A percentile compares a stretch with the other conserved stretches of the same genome.
These are phyloP conservation scores for Penicillium soppii DNA, from an alignment of 495 filamentous ascomycete species.

Conservation along the genomic window DNA sequence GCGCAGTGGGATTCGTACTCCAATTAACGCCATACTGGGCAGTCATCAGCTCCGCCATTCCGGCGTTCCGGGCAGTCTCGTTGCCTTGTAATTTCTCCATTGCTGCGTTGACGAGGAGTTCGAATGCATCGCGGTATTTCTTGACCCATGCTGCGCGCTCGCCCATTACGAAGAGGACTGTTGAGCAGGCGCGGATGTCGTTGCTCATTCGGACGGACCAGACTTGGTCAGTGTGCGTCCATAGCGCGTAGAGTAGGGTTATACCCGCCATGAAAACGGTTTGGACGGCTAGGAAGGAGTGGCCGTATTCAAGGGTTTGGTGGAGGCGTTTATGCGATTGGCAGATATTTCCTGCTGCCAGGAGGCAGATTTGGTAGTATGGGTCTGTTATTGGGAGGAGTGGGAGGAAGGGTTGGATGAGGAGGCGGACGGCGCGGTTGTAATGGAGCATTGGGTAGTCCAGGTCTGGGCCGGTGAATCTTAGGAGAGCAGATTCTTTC, in stretches of 20 bases:
- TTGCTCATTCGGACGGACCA: conserved; percentile 55
- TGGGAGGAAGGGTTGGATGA: conserved; percentile 53
- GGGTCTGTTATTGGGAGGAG: conserved; percentile 49
- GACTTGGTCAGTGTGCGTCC: conserved; percentile 45
- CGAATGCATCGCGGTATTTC: conserved; percentile 55
- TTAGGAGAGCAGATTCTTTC: conserved; percentile 43
- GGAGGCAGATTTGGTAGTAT: conserved; percentile 50
- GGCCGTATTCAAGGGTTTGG: conserved; percentile 52
- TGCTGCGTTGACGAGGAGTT: conserved; percentile 51
- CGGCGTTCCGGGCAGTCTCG: conserved; percentile 35
- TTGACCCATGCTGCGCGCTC: conserved; percentile 53
- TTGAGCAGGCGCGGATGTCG: conserved; percentile 54
- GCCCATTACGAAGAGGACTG: conserved; percentile 54
- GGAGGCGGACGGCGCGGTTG: conserved; percentile 48
- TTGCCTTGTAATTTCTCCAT: conserved; percentile 52
- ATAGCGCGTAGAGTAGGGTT: conserved; percentile 50
- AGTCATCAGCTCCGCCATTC: conserved; percentile 45
- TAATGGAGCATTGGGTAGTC: conserved; percentile 55
- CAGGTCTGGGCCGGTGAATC: conserved; percentile 39
- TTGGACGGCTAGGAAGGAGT: conserved; percentile 55
- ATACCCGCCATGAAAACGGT: conserved; percentile 57
- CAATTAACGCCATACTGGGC: conserved; percentile 29
- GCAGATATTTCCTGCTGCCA: conserved; percentile 52
- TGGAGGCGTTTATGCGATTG: conserved; percentile 55
- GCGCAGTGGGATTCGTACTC: conserved; percentile 7